Evolutionary conservation across 352 stramenopile genomes (phyloP).

Genomic region (Phytophthora citrophthora): DNA sequence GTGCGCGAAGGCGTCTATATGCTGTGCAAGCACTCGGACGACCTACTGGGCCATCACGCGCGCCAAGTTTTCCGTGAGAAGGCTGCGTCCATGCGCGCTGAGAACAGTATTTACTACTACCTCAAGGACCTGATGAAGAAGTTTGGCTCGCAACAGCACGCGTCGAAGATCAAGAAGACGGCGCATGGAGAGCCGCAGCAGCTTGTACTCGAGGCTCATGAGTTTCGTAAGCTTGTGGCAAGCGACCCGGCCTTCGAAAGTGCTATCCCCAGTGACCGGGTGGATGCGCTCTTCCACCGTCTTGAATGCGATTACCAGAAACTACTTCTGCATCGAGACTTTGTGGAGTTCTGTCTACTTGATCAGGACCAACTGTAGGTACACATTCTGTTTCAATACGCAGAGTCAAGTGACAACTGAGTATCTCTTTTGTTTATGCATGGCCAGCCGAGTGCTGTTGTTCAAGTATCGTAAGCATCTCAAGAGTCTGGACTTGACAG

Average conservation of each 20-base stretch:
- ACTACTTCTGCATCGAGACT: constrained; percentile 69
- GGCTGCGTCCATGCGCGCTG: constrained; percentile 75
- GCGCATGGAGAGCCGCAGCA: constrained; percentile 41
- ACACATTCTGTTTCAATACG: background rate
- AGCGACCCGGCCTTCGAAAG: constrained; percentile 81
- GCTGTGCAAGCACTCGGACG: constrained; percentile 86
- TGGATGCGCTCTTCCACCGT: constrained; percentile 79
- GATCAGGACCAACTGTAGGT: constrained; percentile 82
- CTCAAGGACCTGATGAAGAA: constrained; percentile 84
- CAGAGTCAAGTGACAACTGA: too few species aligned
- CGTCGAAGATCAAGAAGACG: constrained; percentile 48
- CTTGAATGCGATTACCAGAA: constrained; percentile 63
- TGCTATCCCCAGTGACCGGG: constrained; percentile 70
- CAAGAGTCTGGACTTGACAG: constrained; percentile 64
- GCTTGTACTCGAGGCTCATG: constrained; percentile 66
- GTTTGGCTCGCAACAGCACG: constrained; percentile 57
- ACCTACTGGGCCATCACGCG: constrained; percentile 79
- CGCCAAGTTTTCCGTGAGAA: constrained; percentile 88
- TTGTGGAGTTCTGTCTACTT: constrained; percentile 84
- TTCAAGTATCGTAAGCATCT: constrained; percentile 78
- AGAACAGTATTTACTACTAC: constrained; percentile 89
- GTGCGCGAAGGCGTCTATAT: constrained; percentile 83
- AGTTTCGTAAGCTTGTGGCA: constrained; percentile 80
- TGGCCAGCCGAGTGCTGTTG: constrained; percentile 63
- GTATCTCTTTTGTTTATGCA: background rate